Evolutionary conservation across 768 basidiomycete species (phyloP), one percentile per base, ranked within the genome.

Genomic region (Phaffia australis): DNA sequence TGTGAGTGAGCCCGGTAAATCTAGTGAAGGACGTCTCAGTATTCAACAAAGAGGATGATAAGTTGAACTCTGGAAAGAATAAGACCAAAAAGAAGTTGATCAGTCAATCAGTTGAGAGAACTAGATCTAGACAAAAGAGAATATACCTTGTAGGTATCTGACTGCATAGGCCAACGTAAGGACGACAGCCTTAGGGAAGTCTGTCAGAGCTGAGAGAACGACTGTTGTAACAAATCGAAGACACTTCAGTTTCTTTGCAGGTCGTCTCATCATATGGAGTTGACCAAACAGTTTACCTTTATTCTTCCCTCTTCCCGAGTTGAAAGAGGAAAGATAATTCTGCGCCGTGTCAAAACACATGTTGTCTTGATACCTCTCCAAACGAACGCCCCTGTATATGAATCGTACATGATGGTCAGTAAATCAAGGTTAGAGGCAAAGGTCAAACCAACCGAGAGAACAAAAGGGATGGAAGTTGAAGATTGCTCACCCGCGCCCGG

Each of bases 31-130:
- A 88, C 27, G 65, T 60, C 23, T 81, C 81, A 2, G 87, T 84
- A 70, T 88, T 86, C 7, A 85, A 72, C 69, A 97, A 83, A 21
- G 86, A 84, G 69, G 88, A 85, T 19, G 88, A 87, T 35, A 97
- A 81, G 46, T 80, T 82, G 77, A 92, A 97, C 0, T 79, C 79
- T 51, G 81, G 80, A 29, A 2, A 46, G 6, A n/a, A n/a, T n/a
- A n/a, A 11, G 27, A 57, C 9, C 19, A 29, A 16, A 48, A 42
- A 21, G 7, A 8, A 3, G 5, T 48, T 21, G n/a, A 50, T 29
- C n/a, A 29, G 23, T 59, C 27, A 11, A 32, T n/a, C 1, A 92
- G 82, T 73, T 93, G 83, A 56, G 82, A 76, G 67, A 90, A 82
- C 6, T 82, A n/a, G 18, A 3, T 29, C 19, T 5, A 30, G 29